Base-by-base conservation (phyloP, 2,329 filamentous ascomycete species). In the Daldinia sp. region DNA sequence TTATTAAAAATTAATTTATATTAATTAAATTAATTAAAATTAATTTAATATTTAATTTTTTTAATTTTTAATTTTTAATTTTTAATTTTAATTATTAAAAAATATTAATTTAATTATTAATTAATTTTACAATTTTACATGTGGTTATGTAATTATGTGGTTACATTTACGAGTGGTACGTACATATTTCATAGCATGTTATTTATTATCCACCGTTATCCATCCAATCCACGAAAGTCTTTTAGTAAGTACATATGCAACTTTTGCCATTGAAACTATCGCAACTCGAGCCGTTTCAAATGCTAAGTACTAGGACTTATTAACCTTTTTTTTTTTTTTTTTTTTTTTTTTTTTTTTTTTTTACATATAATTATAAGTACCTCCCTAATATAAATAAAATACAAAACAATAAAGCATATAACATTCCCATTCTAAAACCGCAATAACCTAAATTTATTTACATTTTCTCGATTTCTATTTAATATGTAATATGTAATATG, bases 251-350 rank as follows among this genome's bases (percentile, higher is more conserved):
- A 39, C 7, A 13, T 15, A 39, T 15, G 10, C 12, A 39, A 39
- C 12, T 15, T 35, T 35, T 13, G 35, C 18, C 26, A 33, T 51
- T 51, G 46, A 51, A 51, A 26, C 46, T 51, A 51, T 51, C 46
- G 18, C 46, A 30, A 15, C 26, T 50, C 5, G n/a, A 12, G 46
- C 10, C 3, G 15, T 50, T 12, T 50, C 26, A 13, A 9, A 28
- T 50, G n/a, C 26, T 30, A 13, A 2, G 9, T 35, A 35, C 33
- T 6, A 7, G 30, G 10, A 35, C 10, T 2, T 35, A 35, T 35
- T 35, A 35, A n/a, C n/a, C n/a, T n/a, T n/a, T n/a, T n/a, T n/a
- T n/a, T n/a, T n/a, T n/a, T n/a, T n/a, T n/a, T n/a, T n/a, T n/a
- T n/a, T n/a, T n/a, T n/a, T n/a, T n/a, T n/a, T n/a, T n/a, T n/a